These are phyloP conservation scores for Boletus barrowsii DNA, from an alignment of 768 basidiomycete species.

Conservation along the genomic window DNA sequence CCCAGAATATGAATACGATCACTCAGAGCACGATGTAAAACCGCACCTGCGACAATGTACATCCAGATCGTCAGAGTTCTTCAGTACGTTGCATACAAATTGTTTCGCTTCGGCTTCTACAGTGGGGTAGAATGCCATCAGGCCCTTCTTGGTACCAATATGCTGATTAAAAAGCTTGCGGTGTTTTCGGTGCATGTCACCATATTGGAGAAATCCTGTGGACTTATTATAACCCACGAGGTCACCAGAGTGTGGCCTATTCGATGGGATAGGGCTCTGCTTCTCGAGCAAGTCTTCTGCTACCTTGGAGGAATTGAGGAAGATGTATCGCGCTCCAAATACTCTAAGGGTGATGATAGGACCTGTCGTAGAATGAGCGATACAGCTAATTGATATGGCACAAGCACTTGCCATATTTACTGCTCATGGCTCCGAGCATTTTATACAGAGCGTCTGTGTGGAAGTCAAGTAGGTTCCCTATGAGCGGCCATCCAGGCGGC, in stretches of 20 bases:
- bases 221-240: constrained; percentile 4
- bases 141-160: not conserved
- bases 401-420: constrained; percentile 43
- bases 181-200: constrained; percentile 2
- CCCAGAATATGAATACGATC: not conserved
- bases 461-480: constrained; percentile 59
- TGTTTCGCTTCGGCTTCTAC: not conserved
- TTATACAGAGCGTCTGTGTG: constrained; percentile 48
- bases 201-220: constrained; percentile 4
- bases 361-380: constrained; percentile 12
- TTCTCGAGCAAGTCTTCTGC: constrained; percentile 10
- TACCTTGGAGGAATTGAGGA: constrained; percentile 45
- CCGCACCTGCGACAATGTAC: constrained; percentile 3
- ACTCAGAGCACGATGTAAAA: not conserved
- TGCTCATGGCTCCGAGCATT: constrained; percentile 38
- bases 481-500: constrained; percentile 31
- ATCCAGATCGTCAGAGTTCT: not conserved
- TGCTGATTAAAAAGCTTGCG: constrained; percentile 3
- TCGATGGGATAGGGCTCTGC: constrained; percentile 1
- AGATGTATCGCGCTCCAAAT: constrained; percentile 44
- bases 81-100: constrained; percentile 2
- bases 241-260: constrained; percentile 17
- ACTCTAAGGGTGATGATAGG: constrained; percentile 14
- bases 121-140: constrained; percentile 1
- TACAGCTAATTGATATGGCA: not conserved